phyloP scores from a whole-genome alignment of 345 rosid genomes.

The Hibiscus tridactylites region DNA sequence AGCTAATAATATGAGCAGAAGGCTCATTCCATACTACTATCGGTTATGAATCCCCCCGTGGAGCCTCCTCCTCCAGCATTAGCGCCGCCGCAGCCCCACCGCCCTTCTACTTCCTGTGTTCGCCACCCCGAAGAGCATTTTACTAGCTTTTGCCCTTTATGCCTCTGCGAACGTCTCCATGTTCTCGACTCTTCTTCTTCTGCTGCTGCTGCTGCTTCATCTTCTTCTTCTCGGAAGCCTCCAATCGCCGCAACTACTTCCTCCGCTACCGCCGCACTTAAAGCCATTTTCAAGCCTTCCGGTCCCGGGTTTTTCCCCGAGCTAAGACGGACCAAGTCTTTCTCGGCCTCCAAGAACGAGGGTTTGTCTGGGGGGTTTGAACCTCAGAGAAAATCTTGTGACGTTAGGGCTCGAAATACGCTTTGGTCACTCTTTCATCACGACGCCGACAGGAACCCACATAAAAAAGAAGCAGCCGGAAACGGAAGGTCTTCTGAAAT shows the following conservation, averaged over 20 bases:
- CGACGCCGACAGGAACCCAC: neutral
- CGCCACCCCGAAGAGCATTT: conserved; percentile 84
- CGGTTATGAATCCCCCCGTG: conserved; percentile 21
- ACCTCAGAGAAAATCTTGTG: conserved; percentile 97
- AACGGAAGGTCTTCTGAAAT: conserved; percentile 17
- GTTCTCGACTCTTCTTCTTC: conserved; percentile 43
- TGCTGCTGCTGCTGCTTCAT: neutral
- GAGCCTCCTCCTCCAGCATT: conserved; percentile 34
- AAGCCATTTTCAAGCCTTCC: conserved; percentile 46
- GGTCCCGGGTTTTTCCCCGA: conserved; percentile 54
- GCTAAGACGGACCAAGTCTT: conserved; percentile 88
- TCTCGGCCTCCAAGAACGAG: conserved; percentile 90
- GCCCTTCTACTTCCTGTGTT: conserved; percentile 71
- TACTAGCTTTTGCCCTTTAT: conserved; percentile 89
- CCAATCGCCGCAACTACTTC: conserved; percentile 32
- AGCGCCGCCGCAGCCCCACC: conserved; percentile 72
- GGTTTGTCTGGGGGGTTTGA: conserved; percentile 66
- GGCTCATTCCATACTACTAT: conserved; percentile 31
- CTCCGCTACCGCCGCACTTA: conserved; percentile 54
- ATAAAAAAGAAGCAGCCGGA: conserved; percentile 9
- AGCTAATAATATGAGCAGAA: conserved; percentile 48
- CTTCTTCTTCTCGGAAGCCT: conserved; percentile 50
- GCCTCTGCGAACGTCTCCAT: conserved; percentile 94
- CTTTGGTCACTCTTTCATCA: conserved; percentile 68
- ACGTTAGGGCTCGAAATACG: conserved; percentile 79